These are phyloP conservation scores for Chytriomyces sp. DNA, from an alignment of 192 early-diverging fungal genomes.

Conservation along the genomic window DNA sequence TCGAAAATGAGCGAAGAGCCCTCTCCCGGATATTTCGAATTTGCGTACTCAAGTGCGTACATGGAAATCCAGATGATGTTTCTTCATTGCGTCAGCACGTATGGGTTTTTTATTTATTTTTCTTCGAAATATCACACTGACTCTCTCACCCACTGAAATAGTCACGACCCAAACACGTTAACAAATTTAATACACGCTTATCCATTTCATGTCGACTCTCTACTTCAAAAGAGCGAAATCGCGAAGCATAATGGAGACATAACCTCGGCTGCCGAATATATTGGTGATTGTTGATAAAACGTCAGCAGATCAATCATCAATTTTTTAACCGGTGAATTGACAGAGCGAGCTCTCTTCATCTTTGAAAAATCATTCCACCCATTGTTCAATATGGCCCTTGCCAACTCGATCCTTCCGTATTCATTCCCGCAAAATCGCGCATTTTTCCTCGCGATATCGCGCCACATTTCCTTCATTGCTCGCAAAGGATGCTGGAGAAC, in stretches of 20 bases:
- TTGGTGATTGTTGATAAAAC: constrained; percentile 51
- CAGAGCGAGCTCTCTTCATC: constrained; percentile 84
- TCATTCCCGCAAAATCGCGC: constrained; percentile 76
- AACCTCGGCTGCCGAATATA: constrained; percentile 76
- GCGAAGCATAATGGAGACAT: constrained; percentile 85
- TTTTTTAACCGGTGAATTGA: neutral
- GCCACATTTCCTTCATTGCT: constrained; percentile 83
- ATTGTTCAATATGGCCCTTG: constrained; percentile 70
- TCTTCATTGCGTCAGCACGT: constrained; percentile 69
- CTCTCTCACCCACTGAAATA: neutral
- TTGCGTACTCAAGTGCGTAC: constrained; percentile 76
- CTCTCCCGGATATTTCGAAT: constrained; percentile 50
- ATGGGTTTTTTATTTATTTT: neutral
- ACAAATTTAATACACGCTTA: constrained; percentile 68
- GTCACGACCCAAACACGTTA: constrained; percentile 73
- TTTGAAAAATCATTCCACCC: constrained; percentile 84
- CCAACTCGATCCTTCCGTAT: constrained; percentile 73
- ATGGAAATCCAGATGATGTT: constrained; percentile 78
- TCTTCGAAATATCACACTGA: neutral
- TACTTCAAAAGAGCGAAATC: constrained; percentile 86
- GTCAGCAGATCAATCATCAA: neutral
- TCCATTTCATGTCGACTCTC: constrained; percentile 88
- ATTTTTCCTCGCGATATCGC: constrained; percentile 80
- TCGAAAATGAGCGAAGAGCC: constrained; percentile 8
- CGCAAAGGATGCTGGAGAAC: constrained; percentile 95